Evolutionary conservation across 495 filamentous ascomycete genomes (phyloP), one percentile per base, ranked within the genome.

Genomic region (Cladorrhinum samala): DNA sequence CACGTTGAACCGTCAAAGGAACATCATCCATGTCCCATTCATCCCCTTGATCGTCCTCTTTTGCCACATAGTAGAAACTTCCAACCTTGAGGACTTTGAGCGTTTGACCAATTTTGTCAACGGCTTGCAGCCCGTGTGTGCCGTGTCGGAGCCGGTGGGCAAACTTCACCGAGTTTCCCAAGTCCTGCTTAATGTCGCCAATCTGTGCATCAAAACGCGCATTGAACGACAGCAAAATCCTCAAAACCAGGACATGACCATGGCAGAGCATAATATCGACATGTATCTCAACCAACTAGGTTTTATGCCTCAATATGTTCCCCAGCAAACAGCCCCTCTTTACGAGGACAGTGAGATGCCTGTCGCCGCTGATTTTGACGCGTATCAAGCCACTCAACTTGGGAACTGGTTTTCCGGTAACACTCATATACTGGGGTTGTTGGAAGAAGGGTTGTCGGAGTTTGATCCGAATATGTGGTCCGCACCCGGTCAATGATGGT

Each of bases 371-470:
- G 59, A 59, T 14, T 54, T 61, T 16, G 59, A 51, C 39, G 51
- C 60, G 40, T 42, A 45, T 18, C 73, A 77, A 57, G 68, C 72
- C 6, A 63, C 68, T 40, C 76, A 81, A 50, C 57, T 87, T 9
- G 81, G 79, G 18, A 83, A 83, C 55, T 87, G 83, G 84, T 87
- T 83, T 56, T 83, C 80, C 27, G 80, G 83, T 0, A 84, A 83
- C 58, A 77, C 79, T 38, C 78, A 83, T 58, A 81, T 87, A 68
- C 71, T 86, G 69, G 79, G 78, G 0, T 52, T 87, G 52, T 53
- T 86, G 45, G 82, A 85, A 56, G 80, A 81, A 55, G 82, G 84
- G 61, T 44, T 82, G 49, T 77, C 59, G 14, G 61, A 54, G 14
- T 62, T 83, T 38, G 75, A 78, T 53, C 68, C 74, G 11, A 61